phyloP scores from a whole-genome alignment of 2,329 filamentous ascomycete species.

The Penicillium sp. region DNA sequence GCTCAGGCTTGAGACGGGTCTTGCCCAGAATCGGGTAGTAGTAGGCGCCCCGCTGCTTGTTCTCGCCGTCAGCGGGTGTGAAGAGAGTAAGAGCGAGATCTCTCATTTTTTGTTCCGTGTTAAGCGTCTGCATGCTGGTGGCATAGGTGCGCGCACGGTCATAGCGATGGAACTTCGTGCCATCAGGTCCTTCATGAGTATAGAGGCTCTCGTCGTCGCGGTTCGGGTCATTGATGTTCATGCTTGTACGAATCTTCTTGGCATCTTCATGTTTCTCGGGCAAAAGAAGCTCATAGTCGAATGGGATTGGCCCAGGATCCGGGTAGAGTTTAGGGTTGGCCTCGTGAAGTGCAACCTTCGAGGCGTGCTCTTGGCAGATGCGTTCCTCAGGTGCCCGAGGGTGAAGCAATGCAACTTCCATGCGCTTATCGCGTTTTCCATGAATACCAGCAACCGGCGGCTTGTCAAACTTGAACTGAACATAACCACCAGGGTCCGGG shows the following conservation, averaged over 20 bases:
- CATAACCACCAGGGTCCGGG: conserved; percentile 54
- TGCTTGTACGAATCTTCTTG: conserved; percentile 51
- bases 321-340: conserved; percentile 48
- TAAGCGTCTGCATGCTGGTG: conserved; percentile 50
- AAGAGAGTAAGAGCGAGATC: conserved; percentile 57
- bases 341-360: conserved; percentile 46
- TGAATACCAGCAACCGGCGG: conserved; percentile 50
- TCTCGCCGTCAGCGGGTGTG: conserved; percentile 40
- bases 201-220: conserved; percentile 51
- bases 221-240: conserved; percentile 50
- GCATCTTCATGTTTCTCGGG: conserved; percentile 47
- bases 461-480: conserved; percentile 58
- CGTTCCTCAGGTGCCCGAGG: conserved; percentile 49
- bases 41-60: conserved; percentile 53
- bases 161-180: conserved; percentile 49
- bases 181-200: conserved; percentile 42
- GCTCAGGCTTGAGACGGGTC: conserved; percentile 51
- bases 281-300: conserved; percentile 57
- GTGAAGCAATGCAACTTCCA: conserved; percentile 56
- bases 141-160: conserved; percentile 58
- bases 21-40: conserved; percentile 58
- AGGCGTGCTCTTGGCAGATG: conserved; percentile 44
- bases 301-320: conserved; percentile 50
- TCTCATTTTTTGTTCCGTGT: conserved; percentile 49
- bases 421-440: conserved; percentile 52